Conservation (phyloP, 805 yeast species). For the Kluyveromyces starmeri region DNA sequence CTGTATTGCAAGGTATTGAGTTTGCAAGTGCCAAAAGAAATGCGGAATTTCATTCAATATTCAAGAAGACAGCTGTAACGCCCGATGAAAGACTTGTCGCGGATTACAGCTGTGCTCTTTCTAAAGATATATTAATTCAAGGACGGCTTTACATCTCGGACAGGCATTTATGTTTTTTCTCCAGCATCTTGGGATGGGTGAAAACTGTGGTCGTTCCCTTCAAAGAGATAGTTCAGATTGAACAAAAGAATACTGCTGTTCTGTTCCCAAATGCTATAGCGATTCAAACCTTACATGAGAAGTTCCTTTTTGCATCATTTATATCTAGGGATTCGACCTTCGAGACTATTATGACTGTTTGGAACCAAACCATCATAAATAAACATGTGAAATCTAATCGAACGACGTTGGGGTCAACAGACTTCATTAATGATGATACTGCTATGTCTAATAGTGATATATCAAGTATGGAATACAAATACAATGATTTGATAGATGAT, state of each 20-base stretch:
- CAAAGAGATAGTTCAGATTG: slow-evolving; percentile 53
- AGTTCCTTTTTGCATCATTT: slow-evolving; percentile 57
- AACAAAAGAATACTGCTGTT: slow-evolving; percentile 56
- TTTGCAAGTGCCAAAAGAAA: slow-evolving; percentile 44
- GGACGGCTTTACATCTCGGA: slow-evolving; percentile 56
- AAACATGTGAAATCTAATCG: slow-evolving; percentile 1
- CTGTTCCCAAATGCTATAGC: slow-evolving; percentile 63
- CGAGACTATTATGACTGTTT: slow-evolving; percentile 46
- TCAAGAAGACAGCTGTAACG: slow-evolving; percentile 40
- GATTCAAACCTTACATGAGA: slow-evolving; percentile 53
- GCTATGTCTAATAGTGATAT: not conserved
- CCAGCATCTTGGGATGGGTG: slow-evolving; percentile 60
- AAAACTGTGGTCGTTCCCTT: slow-evolving; percentile 51
- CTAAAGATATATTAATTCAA: slow-evolving; percentile 57
- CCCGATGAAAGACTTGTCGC: slow-evolving; percentile 44
- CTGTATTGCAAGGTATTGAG: slow-evolving; percentile 19
- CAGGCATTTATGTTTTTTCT: slow-evolving; percentile 49
- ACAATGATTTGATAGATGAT: not conserved
- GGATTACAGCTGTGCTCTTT: slow-evolving; percentile 58
- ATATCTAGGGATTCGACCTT: slow-evolving; percentile 47
- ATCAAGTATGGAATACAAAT: not conserved
- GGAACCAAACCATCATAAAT: slow-evolving; percentile 39
- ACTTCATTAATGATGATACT: slow-evolving; percentile 3
- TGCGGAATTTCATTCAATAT: slow-evolving; percentile 50
- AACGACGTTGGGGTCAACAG: not conserved